Evolutionary conservation across 2,329 filamentous ascomycete genomes (phyloP).

Genomic region (Clonostachys chloroleuca): DNA sequence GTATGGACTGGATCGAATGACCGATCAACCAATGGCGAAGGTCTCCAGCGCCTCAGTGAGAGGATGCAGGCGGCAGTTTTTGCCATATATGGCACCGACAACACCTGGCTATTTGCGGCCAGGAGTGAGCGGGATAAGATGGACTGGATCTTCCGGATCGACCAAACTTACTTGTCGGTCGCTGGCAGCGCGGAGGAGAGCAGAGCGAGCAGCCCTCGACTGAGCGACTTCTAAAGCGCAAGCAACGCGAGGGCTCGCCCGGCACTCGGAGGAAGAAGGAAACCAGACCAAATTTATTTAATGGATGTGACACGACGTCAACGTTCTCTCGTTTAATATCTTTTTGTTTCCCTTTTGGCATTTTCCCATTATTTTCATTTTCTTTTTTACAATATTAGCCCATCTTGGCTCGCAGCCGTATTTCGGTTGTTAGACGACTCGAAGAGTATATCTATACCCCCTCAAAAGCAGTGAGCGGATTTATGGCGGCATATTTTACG

Average conservation of each 20-base stretch:
- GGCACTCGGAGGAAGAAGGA: not conserved
- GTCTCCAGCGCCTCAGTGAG: constrained; percentile 50
- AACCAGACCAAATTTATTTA: not conserved
- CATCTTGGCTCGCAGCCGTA: no score
- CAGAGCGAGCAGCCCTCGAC: constrained; percentile 26
- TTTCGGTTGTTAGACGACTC: not conserved
- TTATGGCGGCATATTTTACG: no score
- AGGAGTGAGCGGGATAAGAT: constrained; percentile 87
- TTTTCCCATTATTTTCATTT: not conserved
- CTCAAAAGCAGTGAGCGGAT: not conserved
- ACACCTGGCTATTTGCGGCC: constrained; percentile 92
- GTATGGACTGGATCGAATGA: constrained; percentile 44
- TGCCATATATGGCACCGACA: constrained; percentile 89
- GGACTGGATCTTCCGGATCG: constrained; percentile 95
- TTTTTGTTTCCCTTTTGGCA: not conserved
- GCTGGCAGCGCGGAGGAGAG: constrained; percentile 33
- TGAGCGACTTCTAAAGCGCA: constrained; percentile 15
- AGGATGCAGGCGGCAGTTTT: constrained; percentile 72
- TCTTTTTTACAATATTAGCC: no score
- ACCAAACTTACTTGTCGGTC: constrained; percentile 65
- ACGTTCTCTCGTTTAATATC: not conserved
- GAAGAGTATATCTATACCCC: not conserved
- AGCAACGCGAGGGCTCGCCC: not conserved
- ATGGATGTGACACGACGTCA: constrained; percentile 3
- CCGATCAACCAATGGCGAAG: constrained; percentile 15